Conservation (phyloP, 768 basidiomycete genomes). For the Steccherinum ochraceum region DNA sequence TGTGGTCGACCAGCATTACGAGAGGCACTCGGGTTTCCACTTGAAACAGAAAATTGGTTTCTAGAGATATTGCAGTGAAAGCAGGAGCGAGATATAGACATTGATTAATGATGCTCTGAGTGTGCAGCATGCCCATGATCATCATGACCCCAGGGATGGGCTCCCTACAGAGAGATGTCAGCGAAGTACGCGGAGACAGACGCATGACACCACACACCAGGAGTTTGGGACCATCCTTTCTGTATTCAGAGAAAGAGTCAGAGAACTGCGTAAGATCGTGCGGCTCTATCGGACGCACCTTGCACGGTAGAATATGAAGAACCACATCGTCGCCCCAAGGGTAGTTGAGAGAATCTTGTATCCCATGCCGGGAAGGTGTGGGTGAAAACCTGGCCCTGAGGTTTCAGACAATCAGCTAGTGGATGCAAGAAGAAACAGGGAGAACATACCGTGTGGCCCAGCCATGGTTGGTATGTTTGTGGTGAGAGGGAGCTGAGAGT, state of each 20-base stretch:
- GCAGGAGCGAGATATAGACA: neutral
- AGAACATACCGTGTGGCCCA: conserved; percentile 19
- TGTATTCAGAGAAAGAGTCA: conserved; percentile 20
- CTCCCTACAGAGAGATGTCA: conserved; percentile 19
- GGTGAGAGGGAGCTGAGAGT: conserved; percentile 10
- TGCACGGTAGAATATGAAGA: conserved; percentile 96
- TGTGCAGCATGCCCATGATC: conserved; percentile 32
- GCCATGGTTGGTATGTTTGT: conserved; percentile 21
- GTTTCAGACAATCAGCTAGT: neutral
- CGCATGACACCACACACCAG: conserved; percentile 18
- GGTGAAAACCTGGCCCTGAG: conserved; percentile 75
- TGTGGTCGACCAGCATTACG: neutral
- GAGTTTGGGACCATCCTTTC: conserved; percentile 31
- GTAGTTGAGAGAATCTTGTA: conserved; percentile 79
- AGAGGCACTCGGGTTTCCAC: no score
- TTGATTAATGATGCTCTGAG: conserved; percentile 30
- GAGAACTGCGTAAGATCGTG: neutral
- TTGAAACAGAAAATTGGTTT: no score
- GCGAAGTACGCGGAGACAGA: neutral
- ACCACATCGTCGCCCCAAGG: conserved; percentile 94
- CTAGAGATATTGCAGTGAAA: neutral
- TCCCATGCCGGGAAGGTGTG: conserved; percentile 74
- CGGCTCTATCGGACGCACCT: conserved; percentile 56
- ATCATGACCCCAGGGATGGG: conserved; percentile 58
- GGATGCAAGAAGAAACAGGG: conserved; percentile 7